Evolutionary conservation across 176 grass and related monocot genomes (phyloP), one percentile per base, ranked within the genome.

Genomic region (Bolboschoenus planiculmis): DNA sequence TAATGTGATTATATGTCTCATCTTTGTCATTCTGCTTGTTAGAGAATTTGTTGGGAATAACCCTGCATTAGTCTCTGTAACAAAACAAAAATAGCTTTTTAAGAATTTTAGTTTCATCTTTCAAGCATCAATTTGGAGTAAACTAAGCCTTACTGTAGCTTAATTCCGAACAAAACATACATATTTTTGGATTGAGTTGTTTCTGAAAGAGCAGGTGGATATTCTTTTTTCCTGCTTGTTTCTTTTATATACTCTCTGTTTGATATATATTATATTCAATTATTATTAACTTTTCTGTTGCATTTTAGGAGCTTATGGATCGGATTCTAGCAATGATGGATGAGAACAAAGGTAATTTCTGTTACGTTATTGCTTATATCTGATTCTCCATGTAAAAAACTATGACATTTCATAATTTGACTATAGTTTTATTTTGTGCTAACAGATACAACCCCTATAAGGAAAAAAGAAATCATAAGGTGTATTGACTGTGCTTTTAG

Each of bases 401-500:
- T 15, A 62, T 24, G 34, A 62, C 34, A 81, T 63, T 42, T 60
- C 56, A 24, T 42, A 15, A 21, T 56, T 35, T 57, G 3, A 58
- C 4, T 36, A 36, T 3, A 51, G 27, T 23, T 56, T n/a, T 33
- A 56, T 79, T 81, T 48, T 90, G 85, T 80, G 88, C 81, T 84
- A 91, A 86, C 88, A 89, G 92, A 85, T 81, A 90, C 80, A 88
- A 89, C n/a, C 73, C 65, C 64, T 79, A 24, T 82, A 23, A 85
- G 88, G 64, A 92, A 87, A 71, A 88, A 95, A 83, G 84, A 37
- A 10, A 89, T 95, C 51, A 90, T 86, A 85, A 95, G 92, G 85
- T 88, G 92, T 84, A 91, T 98, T 79, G 92, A 95, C 85, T 89
- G 89, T 86, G 92, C 86, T 42, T 95, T 89, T 84, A 95, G 95